Conservation (phyloP, 805 yeast species). For the Pichia ethanolica region DNA sequence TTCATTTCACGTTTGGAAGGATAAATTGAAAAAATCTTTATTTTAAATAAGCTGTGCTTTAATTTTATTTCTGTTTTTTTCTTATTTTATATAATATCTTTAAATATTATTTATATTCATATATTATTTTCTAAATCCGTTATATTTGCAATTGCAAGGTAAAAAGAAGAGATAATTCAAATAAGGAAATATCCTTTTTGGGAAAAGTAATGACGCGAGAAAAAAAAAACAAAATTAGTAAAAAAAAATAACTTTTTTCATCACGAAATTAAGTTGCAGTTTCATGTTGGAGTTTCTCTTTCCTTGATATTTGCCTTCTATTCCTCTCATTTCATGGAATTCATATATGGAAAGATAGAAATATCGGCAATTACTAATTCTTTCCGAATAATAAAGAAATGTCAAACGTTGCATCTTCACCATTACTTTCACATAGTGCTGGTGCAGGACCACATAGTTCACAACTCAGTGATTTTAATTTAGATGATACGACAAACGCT, state of each 20-base stretch:
- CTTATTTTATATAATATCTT: not conserved
- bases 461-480: constrained; percentile 19
- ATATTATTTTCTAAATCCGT: too few species aligned
- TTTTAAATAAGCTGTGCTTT: not conserved
- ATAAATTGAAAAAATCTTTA: too few species aligned
- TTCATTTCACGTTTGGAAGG: too few species aligned
- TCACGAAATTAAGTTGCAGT: not conserved
- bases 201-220: not conserved
- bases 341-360: too few species aligned
- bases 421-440: constrained; percentile 16
- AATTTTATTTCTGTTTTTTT: not conserved
- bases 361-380: not conserved
- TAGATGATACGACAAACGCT: constrained; percentile 12
- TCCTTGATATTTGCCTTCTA: too few species aligned
- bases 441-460: not conserved
- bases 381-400: not conserved
- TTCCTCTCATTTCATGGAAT: too few species aligned
- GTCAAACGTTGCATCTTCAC: constrained; percentile 20
- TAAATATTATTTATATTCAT: too few species aligned
- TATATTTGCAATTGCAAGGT: too few species aligned
- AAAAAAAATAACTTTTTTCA: not conserved
- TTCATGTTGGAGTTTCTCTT: not conserved
- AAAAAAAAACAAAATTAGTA: too few species aligned
- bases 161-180: too few species aligned
- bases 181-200: too few species aligned